Conservation (phyloP, 1,284 basidiomycete species). For the Ustilago xerochloae region DNA sequence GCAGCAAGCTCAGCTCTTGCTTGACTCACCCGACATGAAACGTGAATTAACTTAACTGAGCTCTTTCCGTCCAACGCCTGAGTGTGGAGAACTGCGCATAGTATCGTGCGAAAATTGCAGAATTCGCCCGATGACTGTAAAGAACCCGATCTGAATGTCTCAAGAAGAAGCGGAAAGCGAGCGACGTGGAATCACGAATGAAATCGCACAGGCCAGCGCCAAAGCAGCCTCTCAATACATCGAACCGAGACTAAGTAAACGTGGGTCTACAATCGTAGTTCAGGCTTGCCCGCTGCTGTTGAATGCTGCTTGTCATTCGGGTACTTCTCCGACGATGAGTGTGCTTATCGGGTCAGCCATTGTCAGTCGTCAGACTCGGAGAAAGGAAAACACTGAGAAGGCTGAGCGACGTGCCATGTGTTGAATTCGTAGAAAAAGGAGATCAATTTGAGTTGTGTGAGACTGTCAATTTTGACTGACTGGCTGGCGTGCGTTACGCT, state of each 20-base stretch:
- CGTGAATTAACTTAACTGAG: no score
- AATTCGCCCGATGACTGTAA: background rate
- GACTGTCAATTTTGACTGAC: background rate
- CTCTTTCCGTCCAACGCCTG: background rate
- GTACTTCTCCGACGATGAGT: no score
- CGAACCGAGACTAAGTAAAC: no score
- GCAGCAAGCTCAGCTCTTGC: no score
- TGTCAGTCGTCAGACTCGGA: no score
- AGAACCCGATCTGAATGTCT: background rate
- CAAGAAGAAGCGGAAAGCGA: conserved; percentile 1
- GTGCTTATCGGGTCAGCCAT: no score
- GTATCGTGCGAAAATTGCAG: background rate
- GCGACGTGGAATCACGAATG: conserved; percentile 4
- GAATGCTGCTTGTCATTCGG: no score
- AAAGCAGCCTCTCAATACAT: no score
- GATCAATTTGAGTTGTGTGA: background rate
- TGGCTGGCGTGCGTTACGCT: background rate
- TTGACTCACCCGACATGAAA: no score
- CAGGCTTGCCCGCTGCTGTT: no score
- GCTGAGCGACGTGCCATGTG: background rate
- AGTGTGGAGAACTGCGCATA: background rate
- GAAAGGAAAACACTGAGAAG: no score
- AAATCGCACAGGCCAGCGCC: conserved; percentile 15
- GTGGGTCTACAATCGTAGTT: no score
- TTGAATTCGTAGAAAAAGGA: background rate